Evolutionary conservation across 2,329 filamentous ascomycete species (phyloP), one percentile per base, ranked within the genome.

Genomic region (Neonectria coccinea): DNA sequence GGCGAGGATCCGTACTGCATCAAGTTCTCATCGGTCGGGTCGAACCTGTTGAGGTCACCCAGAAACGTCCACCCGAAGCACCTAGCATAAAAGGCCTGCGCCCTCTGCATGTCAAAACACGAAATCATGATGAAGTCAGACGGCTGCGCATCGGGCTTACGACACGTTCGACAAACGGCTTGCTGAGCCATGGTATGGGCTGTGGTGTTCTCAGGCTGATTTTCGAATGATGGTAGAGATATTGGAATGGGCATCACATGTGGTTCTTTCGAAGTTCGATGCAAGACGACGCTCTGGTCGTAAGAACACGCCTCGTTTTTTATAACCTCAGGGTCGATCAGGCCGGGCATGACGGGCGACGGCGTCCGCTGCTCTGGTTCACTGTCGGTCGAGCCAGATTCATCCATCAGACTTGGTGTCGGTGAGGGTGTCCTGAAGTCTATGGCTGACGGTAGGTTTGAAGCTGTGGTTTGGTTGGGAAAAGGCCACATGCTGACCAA

Each of bases 51-150:
- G 36, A 73, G 48, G 29, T 73, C 71, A 20, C 71, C 70, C 10
- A 65, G 52, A 41, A 73, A 73, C 9, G 36, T 66, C 71, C 71
- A 73, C 33, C 65, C 70, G 29, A 73, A 74, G 52, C 71, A 73
- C 22, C 56, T 59, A 10, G 67, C 70, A 62, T 73, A 73, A 50
- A 73, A 73, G 29, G 45, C 52, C 51, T 61, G 56, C 20, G 71
- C 71, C 44, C 71, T 67, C 5, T 60, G 44, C 7, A 73, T 66
- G 36, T 73, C 59, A 54, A 70, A 71, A 39, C 71, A 73, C 25
- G 69, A 60, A 20, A 73, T 59, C 47, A 73, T 64, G 36, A 73
- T 62, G 55, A 73, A 74, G n/a, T 69, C 68, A 11, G 70, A 59
- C 5, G 67, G 36, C 9, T 27, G 45, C 12, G 22, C 36, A 18